Base-by-base conservation (phyloP, 1,284 basidiomycete genomes). In the Microstroma glucosiphilum region DNA sequence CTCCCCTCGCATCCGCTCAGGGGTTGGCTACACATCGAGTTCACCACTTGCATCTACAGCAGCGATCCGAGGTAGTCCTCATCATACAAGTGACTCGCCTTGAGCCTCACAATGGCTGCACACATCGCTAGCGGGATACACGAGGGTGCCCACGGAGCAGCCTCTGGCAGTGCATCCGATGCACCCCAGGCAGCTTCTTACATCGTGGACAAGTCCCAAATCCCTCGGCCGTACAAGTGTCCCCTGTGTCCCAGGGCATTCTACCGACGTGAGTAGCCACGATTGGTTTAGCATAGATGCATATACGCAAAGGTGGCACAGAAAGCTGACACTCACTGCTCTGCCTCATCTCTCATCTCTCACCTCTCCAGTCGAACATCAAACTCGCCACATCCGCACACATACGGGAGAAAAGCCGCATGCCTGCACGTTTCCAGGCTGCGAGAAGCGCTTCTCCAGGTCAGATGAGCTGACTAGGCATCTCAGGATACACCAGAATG, bases 351-450 rank as follows among this genome's bases (percentile, higher is more conserved):
- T 17, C 43, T 21, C 43, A 48, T 25, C 15, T 54, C 21, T 25
- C 6, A 6, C 51, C n/a, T 6, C 25, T 3, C 6, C 21, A 54
- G 51, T 76, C 55, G 75, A 76, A 62, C 72, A 77, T 58, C 80
- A 97, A 89, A 98, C 93, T 21, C 88, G 94, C 62, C 94, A 98
- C 79, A 94, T 97, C 61, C 89, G 94, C 62, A 98, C 93, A 0
- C 94, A 98, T 80, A 98, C 94, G 0, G 94, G 94, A 71, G 94
- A 97, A 81, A 96, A 96, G 77, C 94, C 94, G 0, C 96, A 96
- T 78, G 85, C 87, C 40, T 98, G 94, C 84, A 89, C 87, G 0
- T 91, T 89, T 80, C 88, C 91, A 0, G 87, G 88, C n/a, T 98
- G 94, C 84, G 93, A 96, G 81, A 98, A 97, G 81, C 89, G 92